Evolutionary conservation across 768 basidiomycete species (phyloP), one percentile per base, ranked within the genome.

Genomic region (Gymnopilus junonius): DNA sequence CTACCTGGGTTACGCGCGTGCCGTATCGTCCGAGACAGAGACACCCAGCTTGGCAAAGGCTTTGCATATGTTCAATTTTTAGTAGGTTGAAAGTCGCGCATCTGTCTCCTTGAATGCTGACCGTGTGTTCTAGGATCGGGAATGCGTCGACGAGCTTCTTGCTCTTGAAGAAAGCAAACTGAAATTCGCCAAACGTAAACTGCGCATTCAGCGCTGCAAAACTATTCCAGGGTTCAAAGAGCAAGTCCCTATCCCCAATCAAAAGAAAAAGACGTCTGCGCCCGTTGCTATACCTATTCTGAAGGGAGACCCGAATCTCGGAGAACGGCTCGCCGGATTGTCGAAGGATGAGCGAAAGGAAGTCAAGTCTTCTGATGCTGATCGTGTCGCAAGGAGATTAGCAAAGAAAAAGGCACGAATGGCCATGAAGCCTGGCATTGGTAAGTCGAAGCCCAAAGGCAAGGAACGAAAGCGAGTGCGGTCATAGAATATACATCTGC

Each of bases 21-120:
- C 85, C n/a, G 97, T 43, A 87, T 97, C 68, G 84, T 97, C 55
- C 84, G 93, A 50, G 97, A 99, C 74, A 88, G 87, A 67, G 94
- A 92, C 62, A 97, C 94, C 1, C 94, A 95, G 67, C 84, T 98
- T 14, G 97, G 96, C 12, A 97, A 97, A 77, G 96, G 96, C 4
- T 96, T 98, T 73, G 94, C 92, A 10, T 97, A 98, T 70, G 88
- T 99, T 20, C 89, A 94, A 68, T 93, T 98, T 65, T 74, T 80
- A 59, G 97, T 97, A 74, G 64, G 90, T 81, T 25, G 51, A 20
- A 29, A 37, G 34, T 50, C 46, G 64, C 63, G 20, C 29, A 61
- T 34, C 51, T 25, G 2, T 50, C 27, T 48, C 55, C 17, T 51
- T 14, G 21, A 6, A 35, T 50, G 8, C 17, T 17, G 46, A 50